A percentile compares a stretch with the other conserved stretches of the same genome.
Evolutionary conservation across 768 basidiomycete genomes (phyloP).

Genomic region (Termitomyces sp.): DNA sequence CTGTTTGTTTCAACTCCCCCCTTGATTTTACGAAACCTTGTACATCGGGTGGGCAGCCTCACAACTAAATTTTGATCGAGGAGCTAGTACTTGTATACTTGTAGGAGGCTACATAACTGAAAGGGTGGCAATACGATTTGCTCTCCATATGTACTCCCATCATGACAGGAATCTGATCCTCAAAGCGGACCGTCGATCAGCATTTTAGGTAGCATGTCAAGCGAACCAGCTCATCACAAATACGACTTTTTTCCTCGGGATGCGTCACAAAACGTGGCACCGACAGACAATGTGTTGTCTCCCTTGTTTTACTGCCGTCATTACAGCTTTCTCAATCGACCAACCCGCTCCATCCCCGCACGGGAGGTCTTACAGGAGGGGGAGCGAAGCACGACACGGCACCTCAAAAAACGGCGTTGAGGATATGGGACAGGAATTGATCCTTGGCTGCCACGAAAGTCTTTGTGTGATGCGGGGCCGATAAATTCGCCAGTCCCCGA

Average conservation of each 20-base stretch:
- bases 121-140: not conserved
- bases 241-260: not conserved
- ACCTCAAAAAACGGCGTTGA: not conserved
- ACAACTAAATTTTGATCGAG: too few relatives aligned
- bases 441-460: not conserved
- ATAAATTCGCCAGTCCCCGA: not conserved
- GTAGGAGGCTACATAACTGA: not conserved
- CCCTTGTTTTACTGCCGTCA: not conserved
- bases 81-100: not conserved
- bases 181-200: constrained; percentile 13
- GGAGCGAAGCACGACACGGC: not conserved
- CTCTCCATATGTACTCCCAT: not conserved
- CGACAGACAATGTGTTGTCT: not conserved
- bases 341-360: not conserved
- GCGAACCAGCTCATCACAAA: constrained; percentile 10
- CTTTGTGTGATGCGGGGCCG: not conserved
- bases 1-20: not conserved
- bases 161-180: constrained; percentile 7
- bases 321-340: not conserved
- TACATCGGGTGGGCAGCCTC: not conserved
- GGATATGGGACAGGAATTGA: constrained; percentile 1
- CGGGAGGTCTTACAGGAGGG: not conserved
- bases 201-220: constrained; percentile 1
- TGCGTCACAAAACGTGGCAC: not conserved
- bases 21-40: not conserved